phyloP scores from a whole-genome alignment of 2,329 filamentous ascomycete genomes.

The Neonectria sp. region DNA sequence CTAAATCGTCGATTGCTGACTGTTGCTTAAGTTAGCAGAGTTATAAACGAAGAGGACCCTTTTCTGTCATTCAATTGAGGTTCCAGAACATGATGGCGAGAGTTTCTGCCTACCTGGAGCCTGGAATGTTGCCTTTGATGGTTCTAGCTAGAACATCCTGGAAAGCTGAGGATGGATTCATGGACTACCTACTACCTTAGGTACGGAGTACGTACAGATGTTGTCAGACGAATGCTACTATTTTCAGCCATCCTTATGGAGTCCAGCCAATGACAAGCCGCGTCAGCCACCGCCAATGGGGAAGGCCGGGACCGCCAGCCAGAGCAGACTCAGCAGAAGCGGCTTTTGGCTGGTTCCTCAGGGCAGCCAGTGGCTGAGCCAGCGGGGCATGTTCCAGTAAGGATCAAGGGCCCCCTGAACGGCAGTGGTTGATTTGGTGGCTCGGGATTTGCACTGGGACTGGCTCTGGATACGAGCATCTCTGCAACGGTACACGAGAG shows the following conservation, averaged over 20 bases:
- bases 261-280: constrained; percentile 36
- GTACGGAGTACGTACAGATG: background rate
- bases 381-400: constrained; percentile 10
- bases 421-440: constrained; percentile 10
- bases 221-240: constrained; percentile 31
- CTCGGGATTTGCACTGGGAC: background rate
- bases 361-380: background rate
- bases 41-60: background rate
- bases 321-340: too few relatives aligned
- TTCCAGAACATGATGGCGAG: background rate
- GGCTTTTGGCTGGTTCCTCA: too few relatives aligned
- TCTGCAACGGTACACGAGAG: background rate
- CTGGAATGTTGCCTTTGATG: background rate
- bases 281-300: constrained; percentile 45
- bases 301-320: constrained; percentile 1
- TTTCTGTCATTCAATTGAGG: background rate
- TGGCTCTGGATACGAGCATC: background rate
- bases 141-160: constrained; percentile 11
- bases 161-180: constrained; percentile 7
- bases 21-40: constrained; percentile 3
- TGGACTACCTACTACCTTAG: background rate
- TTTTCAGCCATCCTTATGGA: constrained; percentile 38
- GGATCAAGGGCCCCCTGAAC: constrained; percentile 17
- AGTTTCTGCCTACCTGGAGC: constrained; percentile 11
- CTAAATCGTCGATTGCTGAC: background rate